A percentile compares a stretch with the other conserved stretches of the same genome.
Conservation (phyloP, 2,329 filamentous ascomycete genomes). For the Allantophomopsis cytisporea region DNA sequence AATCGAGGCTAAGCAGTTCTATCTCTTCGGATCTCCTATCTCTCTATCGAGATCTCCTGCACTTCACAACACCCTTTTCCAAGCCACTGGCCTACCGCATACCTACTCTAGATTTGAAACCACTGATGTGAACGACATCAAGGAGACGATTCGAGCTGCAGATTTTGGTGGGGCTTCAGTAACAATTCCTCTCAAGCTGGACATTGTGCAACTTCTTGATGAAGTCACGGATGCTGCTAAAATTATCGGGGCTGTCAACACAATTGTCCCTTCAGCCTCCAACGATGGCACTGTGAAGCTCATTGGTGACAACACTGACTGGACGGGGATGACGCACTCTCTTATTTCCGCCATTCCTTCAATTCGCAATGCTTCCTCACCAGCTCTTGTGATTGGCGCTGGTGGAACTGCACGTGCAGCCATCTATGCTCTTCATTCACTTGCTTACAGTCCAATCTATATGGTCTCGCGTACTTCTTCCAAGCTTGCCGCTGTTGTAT, state of each 20-base stretch:
- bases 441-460: slow-evolving; percentile 79
- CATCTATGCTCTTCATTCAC: slow-evolving; percentile 72
- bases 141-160: slow-evolving; percentile 49
- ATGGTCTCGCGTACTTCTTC: slow-evolving; percentile 63
- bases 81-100: slow-evolving; percentile 67
- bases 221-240: slow-evolving; percentile 66
- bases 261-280: slow-evolving; percentile 51
- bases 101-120: slow-evolving; percentile 70
- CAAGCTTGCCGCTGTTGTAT: slow-evolving; percentile 54
- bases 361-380: slow-evolving; percentile 6
- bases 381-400: slow-evolving; percentile 72
- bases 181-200: slow-evolving; percentile 88
- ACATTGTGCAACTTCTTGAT: slow-evolving; percentile 72
- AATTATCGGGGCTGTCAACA: slow-evolving; percentile 88
- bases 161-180: slow-evolving; percentile 89
- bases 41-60: slow-evolving; percentile 71
- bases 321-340: slow-evolving; percentile 77
- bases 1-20: slow-evolving; percentile 64
- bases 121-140: slow-evolving; percentile 43
- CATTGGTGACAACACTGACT: slow-evolving; percentile 88
- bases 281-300: slow-evolving; percentile 30
- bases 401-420: slow-evolving; percentile 88
- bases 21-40: slow-evolving; percentile 79
- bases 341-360: slow-evolving; percentile 25
- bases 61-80: slow-evolving; percentile 80